Evolutionary conservation across 2,329 filamentous ascomycete genomes (phyloP).

Genomic region (Alternaria hordeiaustralica): DNA sequence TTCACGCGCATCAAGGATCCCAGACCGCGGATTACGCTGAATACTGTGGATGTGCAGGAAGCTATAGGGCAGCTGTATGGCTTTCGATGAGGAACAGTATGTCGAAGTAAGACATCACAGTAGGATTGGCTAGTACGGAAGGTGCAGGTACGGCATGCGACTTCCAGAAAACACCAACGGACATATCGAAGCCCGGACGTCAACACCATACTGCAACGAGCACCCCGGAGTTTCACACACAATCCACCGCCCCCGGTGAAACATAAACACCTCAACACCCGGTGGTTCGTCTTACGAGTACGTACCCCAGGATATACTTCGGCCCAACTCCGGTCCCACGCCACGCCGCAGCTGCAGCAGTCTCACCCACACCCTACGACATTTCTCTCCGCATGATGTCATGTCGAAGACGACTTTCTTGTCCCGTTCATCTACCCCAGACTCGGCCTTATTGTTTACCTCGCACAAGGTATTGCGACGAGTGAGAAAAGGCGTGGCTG

Average conservation of each 20-base stretch:
- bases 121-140: not conserved
- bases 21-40: slow-evolving; percentile 1
- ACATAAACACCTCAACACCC: not conserved
- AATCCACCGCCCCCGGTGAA: not conserved
- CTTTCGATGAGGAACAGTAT: not conserved
- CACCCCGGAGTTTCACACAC: not conserved
- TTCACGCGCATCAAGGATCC: not conserved
- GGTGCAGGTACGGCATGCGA: not conserved
- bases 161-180: not conserved
- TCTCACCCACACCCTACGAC: not conserved
- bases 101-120: not conserved
- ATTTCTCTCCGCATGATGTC: not conserved
- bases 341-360: not conserved
- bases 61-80: slow-evolving; percentile 11
- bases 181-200: not conserved
- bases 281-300: not conserved
- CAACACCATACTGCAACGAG: not conserved
- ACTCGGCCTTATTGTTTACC: not conserved
- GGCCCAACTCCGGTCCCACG: not conserved
- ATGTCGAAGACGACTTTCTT: not conserved
- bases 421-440: not conserved
- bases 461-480: not conserved
- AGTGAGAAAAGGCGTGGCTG: not conserved
- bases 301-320: not conserved
- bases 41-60: slow-evolving; percentile 12